Base-by-base conservation (phyloP, 1,284 basidiomycete genomes). In the Melanopsichium pennsylvanicum region DNA sequence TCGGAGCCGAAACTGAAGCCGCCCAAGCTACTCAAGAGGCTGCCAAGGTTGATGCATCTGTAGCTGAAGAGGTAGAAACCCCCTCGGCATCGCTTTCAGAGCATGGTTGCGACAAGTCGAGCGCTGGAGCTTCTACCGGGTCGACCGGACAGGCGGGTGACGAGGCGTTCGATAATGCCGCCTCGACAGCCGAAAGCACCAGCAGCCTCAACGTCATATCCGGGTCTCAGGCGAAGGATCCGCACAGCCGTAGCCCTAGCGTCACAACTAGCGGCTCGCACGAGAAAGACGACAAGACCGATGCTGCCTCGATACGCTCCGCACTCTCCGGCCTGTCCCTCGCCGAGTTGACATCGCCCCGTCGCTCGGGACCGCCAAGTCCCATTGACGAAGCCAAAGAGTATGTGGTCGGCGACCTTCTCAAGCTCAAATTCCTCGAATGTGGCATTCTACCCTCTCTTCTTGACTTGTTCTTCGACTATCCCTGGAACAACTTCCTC, bases 401-500 rank as follows among this genome's bases (percentile, higher is more conserved):
- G 29, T 71, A 67, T 33, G 74, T 76, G 3, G 69, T 72, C 12
- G 78, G 79, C 11, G 77, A 79, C 33, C 57, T 74, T 32, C 66
- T 80, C 47, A 80, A 80, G 60, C 61, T 60, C 25, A 71, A 74
- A 40, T 80, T 80, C 56, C 60, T 75, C 40, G 70, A 80, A 27
- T 74, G 70, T 62, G 62, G 68, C 34, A 71, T 80, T 19, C 67
- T 81, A 5, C 74, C 76, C 0, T 76, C 72, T 22, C 67, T 80
- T 15, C 56, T 80, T 3, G 70, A 74, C 19, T 42, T 97, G 33
- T 97, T 98, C 84, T 97, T 97, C 81, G 88, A 91, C 60, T 96
- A 90, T 75, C 93, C 93, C 0, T 93, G 92, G 90, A 97, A 98
- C 84, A 97, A 98, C 80, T 97, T 98, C 81, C 83, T 98, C 35